Evolutionary conservation across 2,329 filamentous ascomycete genomes (phyloP).

Genomic region (Ascochyta koolunga): DNA sequence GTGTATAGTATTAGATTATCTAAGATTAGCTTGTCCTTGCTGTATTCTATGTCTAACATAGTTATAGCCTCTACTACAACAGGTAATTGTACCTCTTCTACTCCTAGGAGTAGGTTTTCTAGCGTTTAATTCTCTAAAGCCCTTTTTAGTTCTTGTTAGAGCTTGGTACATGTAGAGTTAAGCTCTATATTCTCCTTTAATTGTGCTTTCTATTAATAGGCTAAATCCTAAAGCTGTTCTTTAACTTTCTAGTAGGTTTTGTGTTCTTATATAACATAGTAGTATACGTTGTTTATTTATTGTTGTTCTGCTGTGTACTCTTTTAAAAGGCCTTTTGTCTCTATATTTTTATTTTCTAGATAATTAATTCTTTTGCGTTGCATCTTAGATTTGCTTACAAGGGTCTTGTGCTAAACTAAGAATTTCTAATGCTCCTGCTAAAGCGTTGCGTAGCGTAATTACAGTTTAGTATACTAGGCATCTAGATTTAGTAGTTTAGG

Average conservation of each 20-base stretch:
- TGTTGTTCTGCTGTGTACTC: constrained; percentile 1
- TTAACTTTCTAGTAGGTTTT: constrained; percentile 1
- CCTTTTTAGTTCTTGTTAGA: constrained; percentile 7
- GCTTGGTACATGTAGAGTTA: constrained; percentile 1
- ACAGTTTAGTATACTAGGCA: constrained; percentile 4
- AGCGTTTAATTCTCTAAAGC: constrained; percentile 2
- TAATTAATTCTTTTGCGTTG: no score
- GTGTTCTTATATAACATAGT: constrained; percentile 4
- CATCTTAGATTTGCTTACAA: no score
- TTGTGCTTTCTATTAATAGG: constrained; percentile 10
- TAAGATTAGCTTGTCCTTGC: constrained; percentile 10
- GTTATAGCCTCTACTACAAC: constrained; percentile 14
- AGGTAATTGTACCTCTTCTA: constrained; percentile 10
- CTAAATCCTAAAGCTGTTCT: constrained; percentile 11
- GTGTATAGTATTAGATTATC: constrained; percentile 7
- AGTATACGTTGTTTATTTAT: constrained; percentile 7
- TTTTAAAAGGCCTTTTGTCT: constrained; percentile 11
- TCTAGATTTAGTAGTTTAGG: constrained; percentile 1
- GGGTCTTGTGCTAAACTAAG: no score
- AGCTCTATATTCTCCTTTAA: constrained; percentile 8
- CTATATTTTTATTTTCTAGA: constrained; percentile 13
- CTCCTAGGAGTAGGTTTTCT: neutral
- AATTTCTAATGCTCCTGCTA: no score
- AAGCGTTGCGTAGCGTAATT: constrained; percentile 7
- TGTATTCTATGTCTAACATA: constrained; percentile 10